Conservation (phyloP, 768 basidiomycete species). For the Leccinum incarnatum region DNA sequence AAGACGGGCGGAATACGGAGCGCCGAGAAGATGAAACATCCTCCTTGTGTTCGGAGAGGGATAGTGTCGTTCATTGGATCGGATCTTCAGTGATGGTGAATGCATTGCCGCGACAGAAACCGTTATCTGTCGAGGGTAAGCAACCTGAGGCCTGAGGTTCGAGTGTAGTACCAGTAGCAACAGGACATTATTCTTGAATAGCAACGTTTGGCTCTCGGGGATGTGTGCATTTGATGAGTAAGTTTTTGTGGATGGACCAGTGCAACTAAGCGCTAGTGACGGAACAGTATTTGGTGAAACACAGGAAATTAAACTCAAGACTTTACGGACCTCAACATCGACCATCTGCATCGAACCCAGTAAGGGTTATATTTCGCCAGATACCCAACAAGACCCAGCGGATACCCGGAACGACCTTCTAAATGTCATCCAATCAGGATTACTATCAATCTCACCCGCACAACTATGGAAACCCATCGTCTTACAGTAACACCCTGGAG, state of each 20-base stretch:
- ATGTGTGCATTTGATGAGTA: background rate
- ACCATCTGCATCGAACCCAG: slow-evolving; percentile 8
- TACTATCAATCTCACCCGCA: slow-evolving; percentile 19
- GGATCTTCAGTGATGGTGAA: background rate
- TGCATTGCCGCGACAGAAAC: background rate
- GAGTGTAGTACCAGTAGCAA: background rate
- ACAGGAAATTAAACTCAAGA: background rate
- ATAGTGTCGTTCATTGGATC: background rate
- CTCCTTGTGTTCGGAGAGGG: background rate
- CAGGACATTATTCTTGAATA: background rate
- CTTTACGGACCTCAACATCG: background rate
- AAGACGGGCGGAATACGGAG: slow-evolving; percentile 10
- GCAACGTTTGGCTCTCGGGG: background rate
- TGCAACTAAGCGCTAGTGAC: slow-evolving; percentile 4
- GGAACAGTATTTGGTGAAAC: background rate
- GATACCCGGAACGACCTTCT: slow-evolving; percentile 19
- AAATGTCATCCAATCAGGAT: slow-evolving; percentile 27
- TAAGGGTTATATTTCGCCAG: slow-evolving; percentile 1
- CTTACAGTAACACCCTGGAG: slow-evolving; percentile 11
- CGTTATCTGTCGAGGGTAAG: background rate
- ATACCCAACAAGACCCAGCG: slow-evolving; percentile 14
- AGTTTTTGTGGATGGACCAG: background rate
- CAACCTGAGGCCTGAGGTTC: background rate
- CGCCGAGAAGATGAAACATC: background rate
- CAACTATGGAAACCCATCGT: slow-evolving; percentile 12